Evolutionary conservation across 768 basidiomycete genomes (phyloP).

Genomic region (Suillus hirtellus): DNA sequence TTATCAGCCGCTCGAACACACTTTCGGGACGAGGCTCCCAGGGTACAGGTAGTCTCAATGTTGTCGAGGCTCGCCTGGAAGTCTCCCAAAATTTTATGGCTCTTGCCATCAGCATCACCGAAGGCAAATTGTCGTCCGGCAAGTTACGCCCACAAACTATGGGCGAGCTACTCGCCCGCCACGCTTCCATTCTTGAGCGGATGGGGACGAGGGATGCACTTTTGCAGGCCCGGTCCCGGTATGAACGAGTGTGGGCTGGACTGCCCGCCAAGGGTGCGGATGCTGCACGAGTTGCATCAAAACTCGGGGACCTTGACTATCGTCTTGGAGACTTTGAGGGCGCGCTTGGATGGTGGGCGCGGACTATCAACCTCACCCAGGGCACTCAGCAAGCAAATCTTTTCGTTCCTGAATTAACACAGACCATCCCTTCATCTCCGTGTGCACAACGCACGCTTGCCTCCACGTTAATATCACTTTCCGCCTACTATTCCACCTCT

Average conservation of each 20-base stretch:
- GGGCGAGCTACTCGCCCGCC: conserved; percentile 53
- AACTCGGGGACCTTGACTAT: conserved; percentile 65
- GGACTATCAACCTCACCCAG: conserved; percentile 49
- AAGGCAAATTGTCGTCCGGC: conserved; percentile 38
- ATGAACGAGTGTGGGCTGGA: conserved; percentile 58
- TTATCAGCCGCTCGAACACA: conserved; percentile 40
- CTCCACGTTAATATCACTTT: conserved; percentile 67
- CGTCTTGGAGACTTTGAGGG: conserved; percentile 53
- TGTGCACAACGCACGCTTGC: conserved; percentile 61
- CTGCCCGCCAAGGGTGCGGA: conserved; percentile 40
- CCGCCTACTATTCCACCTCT: conserved; percentile 65
- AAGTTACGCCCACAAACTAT: conserved; percentile 52
- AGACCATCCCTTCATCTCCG: conserved; percentile 52
- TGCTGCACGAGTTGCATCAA: conserved; percentile 58
- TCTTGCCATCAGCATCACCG: conserved; percentile 47
- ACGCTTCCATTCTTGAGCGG: conserved; percentile 59
- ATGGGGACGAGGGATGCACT: conserved; percentile 53
- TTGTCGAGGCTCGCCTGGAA: conserved; percentile 56
- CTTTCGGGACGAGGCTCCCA: conserved; percentile 32
- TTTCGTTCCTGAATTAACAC: conserved; percentile 34
- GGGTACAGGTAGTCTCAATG: conserved; percentile 39
- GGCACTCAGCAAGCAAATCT: conserved; percentile 28
- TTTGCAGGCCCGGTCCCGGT: conserved; percentile 54
- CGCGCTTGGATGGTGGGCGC: conserved; percentile 70
- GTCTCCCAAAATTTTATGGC: conserved; percentile 55